Base-by-base conservation (phyloP, 1,284 basidiomycete genomes). In the Baeospora myosura region DNA sequence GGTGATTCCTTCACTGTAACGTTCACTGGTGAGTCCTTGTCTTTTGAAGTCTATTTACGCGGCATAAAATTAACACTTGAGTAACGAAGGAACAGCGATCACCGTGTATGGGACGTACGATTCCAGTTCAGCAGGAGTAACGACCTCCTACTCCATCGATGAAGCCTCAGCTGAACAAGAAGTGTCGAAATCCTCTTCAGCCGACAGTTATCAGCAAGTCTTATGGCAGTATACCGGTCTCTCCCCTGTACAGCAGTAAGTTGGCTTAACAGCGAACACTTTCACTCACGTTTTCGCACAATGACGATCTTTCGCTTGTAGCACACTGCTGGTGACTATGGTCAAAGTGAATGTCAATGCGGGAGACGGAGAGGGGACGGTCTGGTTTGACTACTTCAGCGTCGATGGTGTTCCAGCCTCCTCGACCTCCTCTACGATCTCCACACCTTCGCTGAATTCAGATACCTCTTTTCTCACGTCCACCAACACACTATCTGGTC, bases 351-450 rank as follows among this genome's bases (percentile, higher is more conserved):
- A 59, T 34, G 24, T 16, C 4, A 30, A 48, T n/a, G 26, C 45
- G 12, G 40, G 48, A 30, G 44, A 55, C 3, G 47, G 44, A 8
- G 61, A 63, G 47, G 62, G 61, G 3, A 63, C 62, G 2, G 50
- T 64, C 14, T 64, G 59, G 60, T 63, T 64, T 43, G 63, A 64
- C 41, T 63, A 62, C 44, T 66, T 66, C 41, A 42, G 38, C 23
- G 42, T 50, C 5, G 52, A 52, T 3, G 46, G 36, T 5, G 52
- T 56, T 37, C 52, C 55, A 7, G 38, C 46, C 12, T 48, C 51
- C 18, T 28, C 49, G 2, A 36, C 42, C 3, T 26, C 34, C 23
- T 24, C 44, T 16, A 26, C 32, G n/a, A 39, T 50, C 3, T 6
- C 36, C 12, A 12, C 39, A n/a, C 32, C 48, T 8, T 6, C 31